Percentiles rank a stretch among this genome's conserved stretches.
These are phyloP conservation scores for Trichoderma erinaceum DNA, from an alignment of 495 filamentous ascomycete genomes.

Conservation along the genomic window DNA sequence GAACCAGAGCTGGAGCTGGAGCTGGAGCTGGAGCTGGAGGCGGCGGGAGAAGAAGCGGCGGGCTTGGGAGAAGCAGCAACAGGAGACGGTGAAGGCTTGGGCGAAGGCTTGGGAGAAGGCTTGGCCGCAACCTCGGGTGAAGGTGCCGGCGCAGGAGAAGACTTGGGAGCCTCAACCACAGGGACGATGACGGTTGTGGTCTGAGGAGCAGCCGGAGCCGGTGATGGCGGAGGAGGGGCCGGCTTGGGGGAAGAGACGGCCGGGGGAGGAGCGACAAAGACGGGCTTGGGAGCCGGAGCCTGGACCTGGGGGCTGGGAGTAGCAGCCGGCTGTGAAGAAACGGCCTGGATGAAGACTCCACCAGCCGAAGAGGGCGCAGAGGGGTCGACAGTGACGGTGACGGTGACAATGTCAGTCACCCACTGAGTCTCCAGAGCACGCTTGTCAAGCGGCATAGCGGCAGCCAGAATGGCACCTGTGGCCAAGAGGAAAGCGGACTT, in stretches of 20 bases:
- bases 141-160: background rate
- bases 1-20: constrained; percentile 20
- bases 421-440: constrained; percentile 50
- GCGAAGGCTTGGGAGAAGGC: constrained; percentile 18
- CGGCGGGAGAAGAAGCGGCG: constrained; percentile 13
- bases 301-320: constrained; percentile 22
- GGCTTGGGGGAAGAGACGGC: background rate
- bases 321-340: constrained; percentile 42
- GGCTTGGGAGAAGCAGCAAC: constrained; percentile 13
- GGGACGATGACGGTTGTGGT: constrained; percentile 19
- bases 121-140: constrained; percentile 14
- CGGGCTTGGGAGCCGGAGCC: background rate
- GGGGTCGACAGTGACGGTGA: constrained; percentile 43
- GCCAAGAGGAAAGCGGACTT: constrained; percentile 58
- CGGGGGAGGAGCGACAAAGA: background rate
- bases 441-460: constrained; percentile 55
- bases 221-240: constrained; percentile 12
- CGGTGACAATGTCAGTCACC: constrained; percentile 54
- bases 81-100: constrained; percentile 9
- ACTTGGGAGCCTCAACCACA: constrained; percentile 15
- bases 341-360: constrained; percentile 48
- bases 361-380: constrained; percentile 23
- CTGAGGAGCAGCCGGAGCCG: constrained; percentile 13
- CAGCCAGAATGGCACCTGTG: constrained; percentile 54
- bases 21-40: constrained; percentile 20